A percentile compares a stretch with the other conserved stretches of the same genome.
These are phyloP conservation scores for Waltergamsia citrina DNA, from an alignment of 2,329 filamentous ascomycete species.

Conservation along the genomic window DNA sequence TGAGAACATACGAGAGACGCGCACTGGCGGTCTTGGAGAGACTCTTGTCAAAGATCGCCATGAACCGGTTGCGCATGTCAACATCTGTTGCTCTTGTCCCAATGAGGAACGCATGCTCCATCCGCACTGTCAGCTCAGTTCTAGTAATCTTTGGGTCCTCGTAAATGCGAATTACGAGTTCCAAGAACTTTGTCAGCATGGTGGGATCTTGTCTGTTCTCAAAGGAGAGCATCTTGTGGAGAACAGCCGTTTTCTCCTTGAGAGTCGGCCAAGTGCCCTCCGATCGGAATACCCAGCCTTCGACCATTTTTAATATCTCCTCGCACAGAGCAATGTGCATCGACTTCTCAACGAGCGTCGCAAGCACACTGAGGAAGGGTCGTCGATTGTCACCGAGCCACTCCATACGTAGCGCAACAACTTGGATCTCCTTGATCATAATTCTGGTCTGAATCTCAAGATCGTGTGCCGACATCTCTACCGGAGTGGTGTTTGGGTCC, in stretches of 20 bases:
- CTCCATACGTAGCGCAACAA: slow-evolving; percentile 87
- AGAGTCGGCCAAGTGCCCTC: slow-evolving; percentile 93
- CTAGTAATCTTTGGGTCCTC: slow-evolving; percentile 93
- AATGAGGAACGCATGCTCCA: slow-evolving; percentile 97
- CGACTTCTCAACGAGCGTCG: slow-evolving; percentile 91
- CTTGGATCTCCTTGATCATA: slow-evolving; percentile 91
- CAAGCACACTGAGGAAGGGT: slow-evolving; percentile 90
- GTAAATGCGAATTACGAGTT: slow-evolving; percentile 95
- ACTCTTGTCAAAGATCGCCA: slow-evolving; percentile 92
- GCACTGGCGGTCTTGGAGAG: slow-evolving; percentile 87
- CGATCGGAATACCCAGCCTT: slow-evolving; percentile 91
- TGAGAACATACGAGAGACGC: slow-evolving; percentile 79
- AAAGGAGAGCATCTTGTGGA: slow-evolving; percentile 98
- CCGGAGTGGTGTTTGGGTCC: slow-evolving; percentile 40
- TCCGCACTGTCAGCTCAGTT: slow-evolving; percentile 89
- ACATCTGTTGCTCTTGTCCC: slow-evolving; percentile 89
- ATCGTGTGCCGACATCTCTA: slow-evolving; percentile 63
- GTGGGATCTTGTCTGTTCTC: slow-evolving; percentile 76
- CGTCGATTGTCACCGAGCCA: slow-evolving; percentile 82
- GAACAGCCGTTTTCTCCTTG: slow-evolving; percentile 96
- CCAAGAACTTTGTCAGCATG: slow-evolving; percentile 85
- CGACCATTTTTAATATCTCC: slow-evolving; percentile 89
- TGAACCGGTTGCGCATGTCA: slow-evolving; percentile 93
- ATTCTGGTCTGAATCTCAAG: slow-evolving; percentile 82
- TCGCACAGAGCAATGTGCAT: slow-evolving; percentile 78